Evolutionary conservation across 2,329 filamentous ascomycete species (phyloP), one percentile per base, ranked within the genome.

Genomic region (Cordyceps javanica): DNA sequence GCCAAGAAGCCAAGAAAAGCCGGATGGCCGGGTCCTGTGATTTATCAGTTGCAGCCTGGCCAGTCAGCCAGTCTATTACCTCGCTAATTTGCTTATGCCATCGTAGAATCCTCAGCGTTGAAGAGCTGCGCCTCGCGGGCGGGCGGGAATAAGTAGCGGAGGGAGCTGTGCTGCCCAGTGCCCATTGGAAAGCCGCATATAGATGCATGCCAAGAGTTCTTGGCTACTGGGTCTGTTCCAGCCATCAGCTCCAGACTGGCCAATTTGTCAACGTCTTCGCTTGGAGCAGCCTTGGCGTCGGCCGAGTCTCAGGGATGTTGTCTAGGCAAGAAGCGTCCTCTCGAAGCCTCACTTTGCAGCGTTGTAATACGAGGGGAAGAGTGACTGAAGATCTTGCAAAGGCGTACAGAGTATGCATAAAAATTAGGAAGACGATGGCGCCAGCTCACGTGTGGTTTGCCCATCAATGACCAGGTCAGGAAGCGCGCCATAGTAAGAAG

Each of bases 131-230:
- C 41, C 41, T 39, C 16, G 21, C 41, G 42, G 42, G 52, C 52
- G 52, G 52, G 39, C n/a, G n/a, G n/a, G n/a, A n/a, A n/a, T n/a
- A n/a, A 55, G 48, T 55, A 55, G 44, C 41, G 25, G 30, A 39
- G 14, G 21, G 23, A 23, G 32, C 8, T 30, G 51, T 55, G 6
- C 23, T 23, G 11, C 14, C 28, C 6, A 34, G 14, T 26, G 25
- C 38, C 16, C 36, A 9, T 23, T n/a, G 32, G 14, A 26, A 11
- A 14, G 16, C 21, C 4, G 23, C 9, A 19, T 19, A 46, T 10
- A 55, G 53, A 38, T 55, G 52, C 41, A 46, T 46, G 53, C 53
- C 53, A 55, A 55, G 53, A n/a, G n/a, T 21, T 45, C 38, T 16
- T 21, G 25, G 23, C 21, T 8, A 19, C n/a, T 38, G 53, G 53